Percentiles rank a stretch among this genome's conserved stretches.
phyloP scores from a whole-genome alignment of 192 early-diverging fungal species.

The Coemansia sp. region DNA sequence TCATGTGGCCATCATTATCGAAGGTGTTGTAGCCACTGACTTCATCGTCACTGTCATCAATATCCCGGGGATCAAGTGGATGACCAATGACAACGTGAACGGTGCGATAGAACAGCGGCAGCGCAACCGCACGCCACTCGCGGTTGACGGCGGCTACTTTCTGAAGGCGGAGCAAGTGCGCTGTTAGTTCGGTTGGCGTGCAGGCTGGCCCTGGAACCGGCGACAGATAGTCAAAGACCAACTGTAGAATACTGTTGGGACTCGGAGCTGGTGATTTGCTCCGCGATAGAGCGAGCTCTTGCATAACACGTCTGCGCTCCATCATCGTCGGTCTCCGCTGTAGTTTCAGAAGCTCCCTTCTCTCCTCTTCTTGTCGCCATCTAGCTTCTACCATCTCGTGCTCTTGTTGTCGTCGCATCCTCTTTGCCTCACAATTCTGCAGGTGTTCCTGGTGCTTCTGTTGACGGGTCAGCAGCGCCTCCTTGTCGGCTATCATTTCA shows the following conservation, averaged over 20 bases:
- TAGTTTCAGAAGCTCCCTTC: neutral
- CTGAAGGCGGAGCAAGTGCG: neutral
- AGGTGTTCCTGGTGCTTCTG: neutral
- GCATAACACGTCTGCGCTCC: neutral
- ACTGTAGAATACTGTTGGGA: neutral
- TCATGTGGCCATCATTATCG: neutral
- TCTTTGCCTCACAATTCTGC: neutral
- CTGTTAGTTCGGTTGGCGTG: neutral
- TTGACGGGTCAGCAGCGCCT: neutral
- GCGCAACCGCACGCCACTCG: constrained; percentile 7
- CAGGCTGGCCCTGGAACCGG: neutral
- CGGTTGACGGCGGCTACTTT: constrained; percentile 2
- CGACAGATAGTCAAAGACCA: neutral
- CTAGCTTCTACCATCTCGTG: neutral
- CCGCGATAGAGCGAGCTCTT: neutral
- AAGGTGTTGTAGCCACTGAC: neutral
- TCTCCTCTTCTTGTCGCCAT: no score
- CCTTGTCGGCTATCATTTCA: neutral
- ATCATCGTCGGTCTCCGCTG: neutral
- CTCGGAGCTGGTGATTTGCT: neutral
- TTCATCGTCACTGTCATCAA: neutral
- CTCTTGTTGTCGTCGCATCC: neutral
- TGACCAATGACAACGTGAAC: neutral
- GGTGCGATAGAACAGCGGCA: constrained; percentile 9
- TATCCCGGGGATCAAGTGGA: neutral